These are phyloP conservation scores for Apiosordaria backusii DNA, from an alignment of 495 filamentous ascomycete species.

Conservation along the genomic window DNA sequence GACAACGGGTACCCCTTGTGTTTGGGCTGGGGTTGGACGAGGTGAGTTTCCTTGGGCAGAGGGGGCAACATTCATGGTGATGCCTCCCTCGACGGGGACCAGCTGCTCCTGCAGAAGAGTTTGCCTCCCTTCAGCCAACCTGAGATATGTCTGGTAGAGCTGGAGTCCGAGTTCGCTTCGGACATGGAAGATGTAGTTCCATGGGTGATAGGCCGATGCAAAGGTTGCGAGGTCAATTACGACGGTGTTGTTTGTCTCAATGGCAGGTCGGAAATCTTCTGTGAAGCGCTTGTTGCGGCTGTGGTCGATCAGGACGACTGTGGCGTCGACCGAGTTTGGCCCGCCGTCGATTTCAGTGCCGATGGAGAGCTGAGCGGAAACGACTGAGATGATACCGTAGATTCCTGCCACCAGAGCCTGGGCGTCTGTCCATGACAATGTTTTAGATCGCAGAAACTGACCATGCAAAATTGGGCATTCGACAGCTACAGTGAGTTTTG, in stretches of 20 bases:
- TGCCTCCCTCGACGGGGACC: slow-evolving; percentile 45
- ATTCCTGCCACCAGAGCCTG: slow-evolving; percentile 71
- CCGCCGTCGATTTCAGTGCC: slow-evolving; percentile 58
- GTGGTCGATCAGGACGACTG: slow-evolving; percentile 68
- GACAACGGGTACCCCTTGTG: slow-evolving; percentile 45
- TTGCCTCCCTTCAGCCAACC: slow-evolving; percentile 44
- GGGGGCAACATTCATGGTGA: slow-evolving; percentile 36
- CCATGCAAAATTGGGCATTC: slow-evolving; percentile 51
- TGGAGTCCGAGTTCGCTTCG: slow-evolving; percentile 54
- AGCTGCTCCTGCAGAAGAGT: slow-evolving; percentile 43
- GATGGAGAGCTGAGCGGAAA: slow-evolving; percentile 58
- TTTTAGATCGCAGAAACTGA: slow-evolving; percentile 45
- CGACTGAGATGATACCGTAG: slow-evolving; percentile 70
- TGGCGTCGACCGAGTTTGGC: slow-evolving; percentile 70
- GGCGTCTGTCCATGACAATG: slow-evolving; percentile 53
- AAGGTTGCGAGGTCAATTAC: slow-evolving; percentile 65
- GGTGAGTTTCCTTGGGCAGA: slow-evolving; percentile 6
- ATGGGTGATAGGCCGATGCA: slow-evolving; percentile 59
- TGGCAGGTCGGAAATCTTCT: slow-evolving; percentile 28
- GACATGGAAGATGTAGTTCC: slow-evolving; percentile 67
- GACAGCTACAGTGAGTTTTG: slow-evolving; percentile 52
- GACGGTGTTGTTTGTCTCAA: slow-evolving; percentile 45
- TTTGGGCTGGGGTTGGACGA: slow-evolving; percentile 19
- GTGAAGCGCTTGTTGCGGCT: slow-evolving; percentile 38
- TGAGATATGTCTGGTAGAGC: slow-evolving; percentile 41